phyloP scores from a whole-genome alignment of 1,284 basidiomycete genomes.

The Puccinia triticina region DNA sequence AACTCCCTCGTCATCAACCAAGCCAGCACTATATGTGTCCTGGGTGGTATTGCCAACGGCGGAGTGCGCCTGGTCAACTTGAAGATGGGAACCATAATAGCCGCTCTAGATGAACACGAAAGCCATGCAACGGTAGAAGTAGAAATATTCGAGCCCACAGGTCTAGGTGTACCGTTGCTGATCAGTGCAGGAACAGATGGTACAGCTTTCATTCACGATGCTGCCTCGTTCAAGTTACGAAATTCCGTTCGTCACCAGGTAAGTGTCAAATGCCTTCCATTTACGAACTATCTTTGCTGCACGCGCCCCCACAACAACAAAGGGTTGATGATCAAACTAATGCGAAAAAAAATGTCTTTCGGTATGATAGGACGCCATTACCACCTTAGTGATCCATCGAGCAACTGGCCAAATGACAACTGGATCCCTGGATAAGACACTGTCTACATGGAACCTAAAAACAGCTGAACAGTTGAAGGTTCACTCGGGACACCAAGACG shows the following conservation, averaged over 20 bases:
- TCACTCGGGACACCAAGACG: constrained; percentile 81
- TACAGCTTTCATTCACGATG: constrained; percentile 90
- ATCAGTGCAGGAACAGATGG: constrained; percentile 92
- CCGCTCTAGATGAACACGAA: constrained; percentile 75
- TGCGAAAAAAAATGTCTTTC: constrained; percentile 46
- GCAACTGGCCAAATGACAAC: constrained; percentile 75
- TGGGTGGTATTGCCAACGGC: constrained; percentile 80
- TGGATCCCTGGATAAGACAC: constrained; percentile 78
- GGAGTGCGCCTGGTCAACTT: constrained; percentile 68
- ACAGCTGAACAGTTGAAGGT: constrained; percentile 76
- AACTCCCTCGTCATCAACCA: constrained; percentile 83
- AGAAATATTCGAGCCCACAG: constrained; percentile 69
- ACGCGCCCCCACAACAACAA: not conserved
- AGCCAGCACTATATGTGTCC: constrained; percentile 80
- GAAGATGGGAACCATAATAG: constrained; percentile 83
- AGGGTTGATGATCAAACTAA: constrained; percentile 35
- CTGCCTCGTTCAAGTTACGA: constrained; percentile 77
- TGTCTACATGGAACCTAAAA: constrained; percentile 90
- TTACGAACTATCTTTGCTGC: constrained; percentile 52
- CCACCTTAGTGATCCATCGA: constrained; percentile 73
- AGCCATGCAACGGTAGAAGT: constrained; percentile 84
- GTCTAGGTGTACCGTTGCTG: constrained; percentile 69
- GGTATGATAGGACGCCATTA: constrained; percentile 72
- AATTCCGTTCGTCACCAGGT: constrained; percentile 69
- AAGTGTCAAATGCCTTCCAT: constrained; percentile 2